Conservation (phyloP, 495 filamentous ascomycete genomes). For the Aspergillus nanangensis region DNA sequence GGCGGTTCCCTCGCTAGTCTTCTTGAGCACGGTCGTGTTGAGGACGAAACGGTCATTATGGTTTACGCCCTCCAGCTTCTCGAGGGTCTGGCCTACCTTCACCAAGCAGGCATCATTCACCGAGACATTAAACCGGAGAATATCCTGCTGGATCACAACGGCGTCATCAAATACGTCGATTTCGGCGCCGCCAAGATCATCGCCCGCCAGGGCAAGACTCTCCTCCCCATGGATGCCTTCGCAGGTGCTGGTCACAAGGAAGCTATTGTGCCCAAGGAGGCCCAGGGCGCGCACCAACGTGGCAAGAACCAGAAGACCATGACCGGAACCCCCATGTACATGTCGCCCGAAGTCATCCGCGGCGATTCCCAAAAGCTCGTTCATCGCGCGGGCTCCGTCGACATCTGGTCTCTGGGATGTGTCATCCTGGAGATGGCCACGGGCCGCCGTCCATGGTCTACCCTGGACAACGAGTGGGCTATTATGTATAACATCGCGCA, state of each 20-base stretch:
- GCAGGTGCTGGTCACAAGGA: constrained; percentile 36
- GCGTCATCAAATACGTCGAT: constrained; percentile 98
- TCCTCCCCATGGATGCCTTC: constrained; percentile 56
- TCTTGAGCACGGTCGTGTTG: constrained; percentile 92
- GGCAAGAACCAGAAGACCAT: constrained; percentile 79
- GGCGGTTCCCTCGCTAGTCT: constrained; percentile 89
- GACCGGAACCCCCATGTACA: constrained; percentile 99
- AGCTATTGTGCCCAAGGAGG: constrained; percentile 24
- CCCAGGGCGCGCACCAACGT: constrained; percentile 25
- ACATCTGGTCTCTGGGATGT: constrained; percentile 96
- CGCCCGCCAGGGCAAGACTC: constrained; percentile 85
- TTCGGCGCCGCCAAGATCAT: constrained; percentile 98
- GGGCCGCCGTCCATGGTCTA: constrained; percentile 92
- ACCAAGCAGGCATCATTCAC: constrained; percentile 85
- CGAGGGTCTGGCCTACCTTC: constrained; percentile 91
- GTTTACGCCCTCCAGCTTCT: constrained; percentile 95
- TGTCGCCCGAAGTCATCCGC: constrained; percentile 98
- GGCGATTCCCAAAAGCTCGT: constrained; percentile 55
- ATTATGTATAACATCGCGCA: constrained; percentile 99
- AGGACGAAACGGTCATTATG: constrained; percentile 97
- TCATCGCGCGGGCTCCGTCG: constrained; percentile 79
- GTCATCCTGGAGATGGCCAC: constrained; percentile 98
- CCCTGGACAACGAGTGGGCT: constrained; percentile 97
- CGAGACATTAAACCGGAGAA: constrained; percentile 99
- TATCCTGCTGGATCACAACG: constrained; percentile 96